Conservation (phyloP, 225 moss, liverwort and hornwort species). For the Ulota crispa region DNA sequence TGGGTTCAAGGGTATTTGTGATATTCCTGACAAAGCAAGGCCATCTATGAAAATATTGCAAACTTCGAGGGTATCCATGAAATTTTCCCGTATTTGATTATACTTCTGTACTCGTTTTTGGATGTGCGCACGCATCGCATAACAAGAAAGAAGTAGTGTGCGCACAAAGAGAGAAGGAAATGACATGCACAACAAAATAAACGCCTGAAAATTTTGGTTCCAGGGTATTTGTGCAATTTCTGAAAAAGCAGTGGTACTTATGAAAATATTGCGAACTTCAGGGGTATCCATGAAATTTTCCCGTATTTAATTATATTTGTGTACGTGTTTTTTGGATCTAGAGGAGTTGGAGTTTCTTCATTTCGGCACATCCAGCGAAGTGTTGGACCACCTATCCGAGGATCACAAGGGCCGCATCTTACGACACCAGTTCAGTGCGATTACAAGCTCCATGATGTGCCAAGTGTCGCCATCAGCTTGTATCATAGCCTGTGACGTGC, state of each 20-base stretch:
- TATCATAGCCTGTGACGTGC: conserved; percentile 51
- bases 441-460: conserved; percentile 39
- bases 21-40: too few species aligned
- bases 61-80: too few species aligned
- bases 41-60: too few species aligned
- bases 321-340: conserved; percentile 20
- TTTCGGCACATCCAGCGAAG: conserved; percentile 77
- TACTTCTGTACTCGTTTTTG: too few species aligned
- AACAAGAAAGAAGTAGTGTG: too few species aligned
- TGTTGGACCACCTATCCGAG: conserved; percentile 59
- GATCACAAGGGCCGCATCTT: conserved; percentile 43
- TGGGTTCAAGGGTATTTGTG: too few species aligned
- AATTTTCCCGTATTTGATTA: background rate
- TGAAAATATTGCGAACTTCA: background rate
- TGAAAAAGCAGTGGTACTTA: too few species aligned
- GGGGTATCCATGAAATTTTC: background rate
- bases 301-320: background rate
- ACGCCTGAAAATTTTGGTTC: too few species aligned
- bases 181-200: too few species aligned
- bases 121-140: too few species aligned
- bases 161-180: too few species aligned
- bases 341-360: conserved; percentile 71
- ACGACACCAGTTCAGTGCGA: conserved; percentile 60
- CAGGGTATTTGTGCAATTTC: too few species aligned
- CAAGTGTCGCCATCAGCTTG: conserved; percentile 59